Base-by-base conservation (phyloP, 2,329 filamentous ascomycete genomes). In the Tricladium varicosporioides region DNA sequence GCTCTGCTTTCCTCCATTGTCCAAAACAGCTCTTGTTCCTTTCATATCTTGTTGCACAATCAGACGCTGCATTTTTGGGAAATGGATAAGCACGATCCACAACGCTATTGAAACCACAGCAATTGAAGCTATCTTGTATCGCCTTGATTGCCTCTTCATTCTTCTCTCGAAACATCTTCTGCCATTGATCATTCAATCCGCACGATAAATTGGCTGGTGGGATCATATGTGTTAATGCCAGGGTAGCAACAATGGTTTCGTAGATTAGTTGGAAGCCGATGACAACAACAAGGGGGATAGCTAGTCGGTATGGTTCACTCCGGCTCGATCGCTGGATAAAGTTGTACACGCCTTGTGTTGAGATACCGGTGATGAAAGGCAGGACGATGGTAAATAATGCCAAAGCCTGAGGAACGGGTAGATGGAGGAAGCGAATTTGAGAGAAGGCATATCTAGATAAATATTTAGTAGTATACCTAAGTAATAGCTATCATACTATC, bases 41-140 rank as follows among this genome's bases (percentile, higher is more conserved):
- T 0, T 75, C 74, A 61, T 77, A 84, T 4, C 75, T 70, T 44
- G 65, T 60, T 46, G 70, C 50, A 51, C 65, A 62, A 51, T 70
- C 61, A 53, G 73, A 55, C 53, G 58, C 40, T 9, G 22, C 8
- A 1, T 51, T 51, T 1, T 53, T 60, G 0, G 75, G 75, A 57
- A 88, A 89, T 0, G 87, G 88, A 75, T 80, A 89, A 0, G 81
- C 80, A 62, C 80, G 81, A 65, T 91, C 86, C 31, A 68, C 70
- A 27, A 82, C 67, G 4, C 75, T 78, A 54, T 77, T 77, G 33
- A 89, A 75, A 0, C 88, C 88, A 63, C 88, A 91, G 73, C 88
- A 91, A 7, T 79, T 68, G 32, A 89, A 79, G 0, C 78, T 70
- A 66, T 91, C 84, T 65, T 91, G 88, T 51, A 91, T 86, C 1